These are phyloP conservation scores for Aaosphaeria arxii DNA, from an alignment of 2,329 filamentous ascomycete genomes.

Conservation along the genomic window DNA sequence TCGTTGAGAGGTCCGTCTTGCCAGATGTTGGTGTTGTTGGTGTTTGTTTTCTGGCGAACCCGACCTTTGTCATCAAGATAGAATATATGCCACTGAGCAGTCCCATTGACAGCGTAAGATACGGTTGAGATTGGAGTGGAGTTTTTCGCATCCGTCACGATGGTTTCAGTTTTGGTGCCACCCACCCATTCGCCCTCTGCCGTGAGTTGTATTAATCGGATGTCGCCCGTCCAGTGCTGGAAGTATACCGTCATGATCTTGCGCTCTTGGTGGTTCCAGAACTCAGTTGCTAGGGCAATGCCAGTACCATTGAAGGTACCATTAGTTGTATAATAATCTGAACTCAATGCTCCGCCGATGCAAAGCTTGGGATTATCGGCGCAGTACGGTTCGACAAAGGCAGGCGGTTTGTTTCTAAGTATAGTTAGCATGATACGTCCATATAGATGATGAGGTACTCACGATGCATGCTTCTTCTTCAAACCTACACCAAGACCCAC, in stretches of 20 bases:
- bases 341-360: conserved; percentile 40
- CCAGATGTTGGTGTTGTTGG: conserved; percentile 41
- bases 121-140: conserved; percentile 44
- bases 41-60: conserved; percentile 38
- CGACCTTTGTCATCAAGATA: conserved; percentile 41
- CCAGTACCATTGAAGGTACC: conserved; percentile 49
- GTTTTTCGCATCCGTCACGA: conserved; percentile 45
- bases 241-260: conserved; percentile 45
- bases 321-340: conserved; percentile 36
- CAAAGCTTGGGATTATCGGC: conserved; percentile 23
- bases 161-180: conserved; percentile 35
- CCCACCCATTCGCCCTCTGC: conserved; percentile 38
- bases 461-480: conserved; percentile 5
- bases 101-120: conserved; percentile 35
- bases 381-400: conserved; percentile 20
- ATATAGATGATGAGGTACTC: background rate
- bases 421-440: background rate
- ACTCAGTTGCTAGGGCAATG: conserved; percentile 45
- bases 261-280: conserved; percentile 36
- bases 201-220: conserved; percentile 41
- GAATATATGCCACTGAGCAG: conserved; percentile 37
- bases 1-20: conserved; percentile 53
- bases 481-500: conserved; percentile 19
- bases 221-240: conserved; percentile 43
- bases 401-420: background rate